phyloP scores from a whole-genome alignment of 78 protist genomes.

The Dictyostelium brefeldianum region DNA sequence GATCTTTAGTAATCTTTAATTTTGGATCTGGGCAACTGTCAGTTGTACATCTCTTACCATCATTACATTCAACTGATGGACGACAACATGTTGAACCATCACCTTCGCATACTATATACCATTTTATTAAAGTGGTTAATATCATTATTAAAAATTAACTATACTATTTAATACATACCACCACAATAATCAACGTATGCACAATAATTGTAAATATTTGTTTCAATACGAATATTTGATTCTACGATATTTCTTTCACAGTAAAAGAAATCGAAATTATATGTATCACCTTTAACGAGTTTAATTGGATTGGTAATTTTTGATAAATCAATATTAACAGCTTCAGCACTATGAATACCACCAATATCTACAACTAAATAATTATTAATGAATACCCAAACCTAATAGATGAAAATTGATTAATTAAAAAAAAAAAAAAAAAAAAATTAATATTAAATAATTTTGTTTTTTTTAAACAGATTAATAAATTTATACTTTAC shows the following conservation, averaged over 20 bases:
- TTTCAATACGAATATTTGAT: slow-evolving; percentile 16
- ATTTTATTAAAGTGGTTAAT: too few species aligned
- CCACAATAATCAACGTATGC: slow-evolving; percentile 34
- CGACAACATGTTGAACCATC: slow-evolving; percentile 62
- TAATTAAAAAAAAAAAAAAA: slow-evolving; percentile 15
- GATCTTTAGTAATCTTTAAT: neutral
- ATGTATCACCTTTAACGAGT: neutral
- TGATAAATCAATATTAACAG: neutral
- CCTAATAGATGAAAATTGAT: slow-evolving; percentile 11
- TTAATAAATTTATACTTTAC: slow-evolving; percentile 63
- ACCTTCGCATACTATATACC: slow-evolving; percentile 41
- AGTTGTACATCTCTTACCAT: slow-evolving; percentile 3
- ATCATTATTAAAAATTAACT: too few species aligned
- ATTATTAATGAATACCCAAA: slow-evolving; percentile 71
- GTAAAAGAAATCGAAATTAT: slow-evolving; percentile 71
- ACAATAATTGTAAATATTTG: slow-evolving; percentile 7
- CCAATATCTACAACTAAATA: slow-evolving; percentile 63
- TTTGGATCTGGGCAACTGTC: slow-evolving; percentile 34
- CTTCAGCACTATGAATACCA: slow-evolving; percentile 30
- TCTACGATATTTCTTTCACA: slow-evolving; percentile 74
- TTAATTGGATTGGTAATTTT: neutral
- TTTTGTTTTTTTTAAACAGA: too few species aligned
- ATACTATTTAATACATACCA: slow-evolving; percentile 8
- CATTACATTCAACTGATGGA: neutral
- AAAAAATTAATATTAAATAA: neutral